These are phyloP conservation scores for Nymphaea colorata DNA, from an alignment of 164 flowering plant species.

Conservation along the genomic window DNA sequence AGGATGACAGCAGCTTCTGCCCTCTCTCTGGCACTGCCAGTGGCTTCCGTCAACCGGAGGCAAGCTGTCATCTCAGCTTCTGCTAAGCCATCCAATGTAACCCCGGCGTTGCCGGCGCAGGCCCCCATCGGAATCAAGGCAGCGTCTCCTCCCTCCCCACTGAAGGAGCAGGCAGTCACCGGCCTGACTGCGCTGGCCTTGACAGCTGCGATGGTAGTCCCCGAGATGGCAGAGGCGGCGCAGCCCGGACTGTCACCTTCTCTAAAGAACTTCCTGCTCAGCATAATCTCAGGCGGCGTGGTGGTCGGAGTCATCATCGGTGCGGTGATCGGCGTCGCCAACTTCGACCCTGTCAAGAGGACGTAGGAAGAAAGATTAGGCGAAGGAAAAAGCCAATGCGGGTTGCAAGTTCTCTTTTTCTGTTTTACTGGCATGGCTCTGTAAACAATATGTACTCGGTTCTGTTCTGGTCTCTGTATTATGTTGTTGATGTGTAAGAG, in stretches of 20 bases:
- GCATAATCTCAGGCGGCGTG: slow-evolving; percentile 68
- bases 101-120: not conserved
- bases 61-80: not conserved
- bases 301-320: slow-evolving; percentile 45
- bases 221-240: slow-evolving; percentile 70
- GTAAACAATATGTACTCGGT: not conserved
- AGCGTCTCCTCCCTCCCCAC: slow-evolving; percentile 18
- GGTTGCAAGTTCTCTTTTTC: not conserved
- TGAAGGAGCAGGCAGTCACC: slow-evolving; percentile 58
- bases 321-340: slow-evolving; percentile 66
- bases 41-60: not conserved
- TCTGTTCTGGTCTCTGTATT: not conserved
- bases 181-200: slow-evolving; percentile 56
- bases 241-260: slow-evolving; percentile 51
- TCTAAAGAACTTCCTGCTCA: slow-evolving; percentile 77
- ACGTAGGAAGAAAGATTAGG: slow-evolving; percentile 9
- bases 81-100: not conserved
- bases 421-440: not conserved
- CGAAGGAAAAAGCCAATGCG: not conserved
- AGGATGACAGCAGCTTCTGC: not conserved
- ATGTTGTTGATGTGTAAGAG: not conserved
- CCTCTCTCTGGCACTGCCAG: not conserved
- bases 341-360: slow-evolving; percentile 82
- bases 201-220: slow-evolving; percentile 48
- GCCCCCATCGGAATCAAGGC: slow-evolving; percentile 11